phyloP scores from a whole-genome alignment of 768 basidiomycete genomes.

The Amylocystis lapponica region DNA sequence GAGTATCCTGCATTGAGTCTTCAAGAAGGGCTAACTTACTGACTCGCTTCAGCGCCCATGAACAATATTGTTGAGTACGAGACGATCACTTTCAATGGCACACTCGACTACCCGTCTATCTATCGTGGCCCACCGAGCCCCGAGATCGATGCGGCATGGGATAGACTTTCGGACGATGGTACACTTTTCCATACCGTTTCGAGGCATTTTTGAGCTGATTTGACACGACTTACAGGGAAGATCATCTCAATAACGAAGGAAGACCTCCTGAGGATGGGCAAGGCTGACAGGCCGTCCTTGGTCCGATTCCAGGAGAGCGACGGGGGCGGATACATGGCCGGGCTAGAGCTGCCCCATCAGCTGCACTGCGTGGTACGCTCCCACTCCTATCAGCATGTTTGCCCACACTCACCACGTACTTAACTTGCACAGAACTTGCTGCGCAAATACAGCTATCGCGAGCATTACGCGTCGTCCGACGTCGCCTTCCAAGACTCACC shows the following conservation, averaged over 20 bases:
- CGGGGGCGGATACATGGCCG: conserved; percentile 2
- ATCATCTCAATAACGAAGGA: neutral
- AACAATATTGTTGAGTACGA: neutral
- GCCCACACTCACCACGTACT: too few relatives aligned
- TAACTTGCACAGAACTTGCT: neutral
- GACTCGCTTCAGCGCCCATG: neutral
- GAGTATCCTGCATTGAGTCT: neutral
- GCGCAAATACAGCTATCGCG: neutral
- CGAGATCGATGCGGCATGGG: conserved; percentile 3
- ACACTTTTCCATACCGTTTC: neutral
- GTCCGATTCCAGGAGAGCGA: neutral
- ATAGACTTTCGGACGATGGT: neutral
- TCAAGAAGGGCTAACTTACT: neutral
- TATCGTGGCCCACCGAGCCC: neutral
- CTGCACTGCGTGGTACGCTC: conserved; percentile 4
- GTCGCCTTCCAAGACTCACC: neutral
- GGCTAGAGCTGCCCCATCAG: neutral
- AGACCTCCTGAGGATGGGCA: conserved; percentile 1
- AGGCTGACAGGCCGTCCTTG: neutral
- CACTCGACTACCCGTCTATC: neutral
- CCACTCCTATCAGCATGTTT: too few relatives aligned
- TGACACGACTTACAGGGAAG: neutral
- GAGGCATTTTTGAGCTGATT: neutral
- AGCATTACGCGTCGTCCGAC: neutral
- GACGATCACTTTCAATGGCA: conserved; percentile 1